These are phyloP conservation scores for Russula earlei DNA, from an alignment of 768 basidiomycete genomes.

Conservation along the genomic window DNA sequence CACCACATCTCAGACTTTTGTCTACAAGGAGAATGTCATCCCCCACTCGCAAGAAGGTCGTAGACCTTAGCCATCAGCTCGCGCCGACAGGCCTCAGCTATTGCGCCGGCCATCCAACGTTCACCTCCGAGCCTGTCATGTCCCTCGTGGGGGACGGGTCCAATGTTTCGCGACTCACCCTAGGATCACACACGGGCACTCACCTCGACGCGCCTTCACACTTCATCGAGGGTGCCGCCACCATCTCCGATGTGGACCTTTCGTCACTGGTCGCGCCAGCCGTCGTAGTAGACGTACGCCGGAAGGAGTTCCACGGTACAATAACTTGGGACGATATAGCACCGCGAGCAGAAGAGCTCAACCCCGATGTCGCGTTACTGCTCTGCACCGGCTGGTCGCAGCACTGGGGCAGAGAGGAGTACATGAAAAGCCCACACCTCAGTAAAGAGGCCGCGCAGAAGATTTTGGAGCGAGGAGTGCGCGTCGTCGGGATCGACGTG, in stretches of 20 bases:
- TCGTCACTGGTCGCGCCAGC: slow-evolving; percentile 45
- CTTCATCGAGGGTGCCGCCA: slow-evolving; percentile 48
- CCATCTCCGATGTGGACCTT: slow-evolving; percentile 51
- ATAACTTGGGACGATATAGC: slow-evolving; percentile 49
- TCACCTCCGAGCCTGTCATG: slow-evolving; percentile 30
- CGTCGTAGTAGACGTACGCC: slow-evolving; percentile 44
- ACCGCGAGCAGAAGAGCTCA: slow-evolving; percentile 30
- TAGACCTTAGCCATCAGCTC: slow-evolving; percentile 50
- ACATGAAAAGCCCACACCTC: slow-evolving; percentile 50
- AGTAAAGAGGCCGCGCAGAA: slow-evolving; percentile 40
- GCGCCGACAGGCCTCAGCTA: slow-evolving; percentile 33
- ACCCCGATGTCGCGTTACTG: slow-evolving; percentile 38
- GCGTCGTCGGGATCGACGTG: slow-evolving; percentile 52
- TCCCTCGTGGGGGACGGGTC: slow-evolving; percentile 39
- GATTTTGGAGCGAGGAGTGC: slow-evolving; percentile 43
- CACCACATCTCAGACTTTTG: neutral
- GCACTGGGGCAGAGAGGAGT: slow-evolving; percentile 35
- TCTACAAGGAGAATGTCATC: neutral
- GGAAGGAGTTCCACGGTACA: slow-evolving; percentile 32
- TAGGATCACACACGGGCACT: slow-evolving; percentile 69
- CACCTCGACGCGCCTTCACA: slow-evolving; percentile 76
- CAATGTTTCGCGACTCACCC: slow-evolving; percentile 40
- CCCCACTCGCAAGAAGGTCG: slow-evolving; percentile 22
- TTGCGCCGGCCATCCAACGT: slow-evolving; percentile 50
- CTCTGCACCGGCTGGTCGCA: slow-evolving; percentile 40